Evolutionary conservation across 768 basidiomycete species (phyloP).

Genomic region (Trametes cingulata): DNA sequence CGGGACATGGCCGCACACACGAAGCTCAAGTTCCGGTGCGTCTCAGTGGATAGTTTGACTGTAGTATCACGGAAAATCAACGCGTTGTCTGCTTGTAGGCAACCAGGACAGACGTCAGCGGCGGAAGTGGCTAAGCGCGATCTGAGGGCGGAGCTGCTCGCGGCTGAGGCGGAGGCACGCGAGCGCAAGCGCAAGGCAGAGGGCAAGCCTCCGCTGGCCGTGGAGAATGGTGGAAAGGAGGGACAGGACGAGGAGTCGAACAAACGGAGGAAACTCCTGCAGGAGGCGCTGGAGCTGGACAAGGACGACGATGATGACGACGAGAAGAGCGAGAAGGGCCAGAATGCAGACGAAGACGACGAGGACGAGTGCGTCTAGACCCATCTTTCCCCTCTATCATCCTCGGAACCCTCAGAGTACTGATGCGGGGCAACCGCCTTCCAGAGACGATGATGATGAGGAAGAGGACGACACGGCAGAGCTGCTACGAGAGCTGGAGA

Average conservation of each 20-base stretch:
- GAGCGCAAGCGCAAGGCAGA: slow-evolving; percentile 93
- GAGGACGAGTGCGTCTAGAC: slow-evolving; percentile 47
- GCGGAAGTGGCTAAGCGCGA: slow-evolving; percentile 79
- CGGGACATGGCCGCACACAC: slow-evolving; percentile 95
- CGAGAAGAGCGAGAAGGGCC: slow-evolving; percentile 38
- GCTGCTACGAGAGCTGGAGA: slow-evolving; percentile 93
- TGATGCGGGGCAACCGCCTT: background rate
- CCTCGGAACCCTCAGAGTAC: background rate
- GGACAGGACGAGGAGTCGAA: slow-evolving; percentile 65
- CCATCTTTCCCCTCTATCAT: background rate
- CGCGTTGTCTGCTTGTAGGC: slow-evolving; percentile 44
- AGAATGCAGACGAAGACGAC: slow-evolving; percentile 38
- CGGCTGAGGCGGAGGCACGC: slow-evolving; percentile 83
- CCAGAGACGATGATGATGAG: slow-evolving; percentile 42
- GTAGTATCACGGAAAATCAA: background rate
- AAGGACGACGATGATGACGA: slow-evolving; percentile 84
- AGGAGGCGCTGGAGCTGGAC: slow-evolving; percentile 85
- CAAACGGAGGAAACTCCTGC: slow-evolving; percentile 85
- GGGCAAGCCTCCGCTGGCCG: slow-evolving; percentile 48
- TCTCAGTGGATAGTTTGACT: background rate
- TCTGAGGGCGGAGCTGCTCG: slow-evolving; percentile 77
- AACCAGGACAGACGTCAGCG: slow-evolving; percentile 86
- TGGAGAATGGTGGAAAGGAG: slow-evolving; percentile 40
- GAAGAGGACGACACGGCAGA: slow-evolving; percentile 94
- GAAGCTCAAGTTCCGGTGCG: slow-evolving; percentile 94